These are phyloP conservation scores for Apiospora phragmitis DNA, from an alignment of 2,329 filamentous ascomycete species.

Conservation along the genomic window DNA sequence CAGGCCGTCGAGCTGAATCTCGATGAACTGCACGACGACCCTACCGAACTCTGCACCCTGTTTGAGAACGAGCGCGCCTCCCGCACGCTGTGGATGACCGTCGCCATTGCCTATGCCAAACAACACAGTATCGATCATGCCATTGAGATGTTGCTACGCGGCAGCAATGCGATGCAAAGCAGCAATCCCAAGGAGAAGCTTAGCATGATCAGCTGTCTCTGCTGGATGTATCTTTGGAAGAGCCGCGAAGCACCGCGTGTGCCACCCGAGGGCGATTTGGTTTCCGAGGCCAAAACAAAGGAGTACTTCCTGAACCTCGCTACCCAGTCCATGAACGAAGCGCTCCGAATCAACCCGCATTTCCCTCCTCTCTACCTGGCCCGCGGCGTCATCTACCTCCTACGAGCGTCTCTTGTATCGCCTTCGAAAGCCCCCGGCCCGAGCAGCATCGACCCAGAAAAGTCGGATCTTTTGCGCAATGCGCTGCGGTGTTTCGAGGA, in stretches of 20 bases:
- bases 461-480: conserved; percentile 76
- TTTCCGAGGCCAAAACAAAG: conserved; percentile 81
- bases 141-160: conserved; percentile 72
- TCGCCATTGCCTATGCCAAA: conserved; percentile 94
- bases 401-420: conserved; percentile 81
- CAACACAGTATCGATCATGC: conserved; percentile 88
- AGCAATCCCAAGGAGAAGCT: conserved; percentile 80
- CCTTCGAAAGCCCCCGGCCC: conserved; percentile 67
- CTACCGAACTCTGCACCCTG: conserved; percentile 90
- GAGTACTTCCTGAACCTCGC: conserved; percentile 89
- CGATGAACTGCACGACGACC: conserved; percentile 87
- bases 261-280: conserved; percentile 60
- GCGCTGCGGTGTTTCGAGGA: conserved; percentile 95
- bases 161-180: conserved; percentile 68
- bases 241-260: conserved; percentile 74
- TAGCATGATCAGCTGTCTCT: conserved; percentile 79
- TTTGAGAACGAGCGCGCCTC: conserved; percentile 92
- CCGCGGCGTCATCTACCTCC: conserved; percentile 82
- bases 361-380: conserved; percentile 91
- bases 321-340: conserved; percentile 91
- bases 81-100: conserved; percentile 96
- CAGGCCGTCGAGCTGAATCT: conserved; percentile 90
- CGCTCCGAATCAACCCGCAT: conserved; percentile 88
- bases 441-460: conserved; percentile 68
- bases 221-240: conserved; percentile 90